These are phyloP conservation scores for Chlorella sp. DNA, from an alignment of 139 green algal genomes.

Conservation along the genomic window DNA sequence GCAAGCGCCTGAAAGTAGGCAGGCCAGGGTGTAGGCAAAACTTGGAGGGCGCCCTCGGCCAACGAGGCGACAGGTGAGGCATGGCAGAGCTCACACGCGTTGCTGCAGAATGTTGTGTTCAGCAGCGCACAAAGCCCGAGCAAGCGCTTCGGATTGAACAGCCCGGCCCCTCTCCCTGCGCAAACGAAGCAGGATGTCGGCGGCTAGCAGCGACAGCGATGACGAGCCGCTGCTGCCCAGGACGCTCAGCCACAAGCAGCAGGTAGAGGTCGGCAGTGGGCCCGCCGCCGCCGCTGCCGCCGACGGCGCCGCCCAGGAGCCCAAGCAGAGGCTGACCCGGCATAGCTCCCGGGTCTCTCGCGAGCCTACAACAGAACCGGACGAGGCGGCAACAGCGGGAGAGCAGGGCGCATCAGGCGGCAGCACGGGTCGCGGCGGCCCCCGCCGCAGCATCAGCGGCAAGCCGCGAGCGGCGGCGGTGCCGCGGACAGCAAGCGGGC, in stretches of 20 bases:
- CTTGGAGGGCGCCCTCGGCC: too few species aligned
- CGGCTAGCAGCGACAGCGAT: not conserved
- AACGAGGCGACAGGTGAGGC: not conserved
- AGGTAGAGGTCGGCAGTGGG: not conserved
- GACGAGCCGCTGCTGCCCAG: not conserved
- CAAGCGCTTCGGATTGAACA: not conserved
- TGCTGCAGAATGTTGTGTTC: not conserved
- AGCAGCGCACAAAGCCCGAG: not conserved
- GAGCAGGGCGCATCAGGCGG: not conserved
- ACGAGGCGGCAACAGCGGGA: not conserved
- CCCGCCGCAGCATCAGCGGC: not conserved
- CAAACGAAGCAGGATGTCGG: not conserved
- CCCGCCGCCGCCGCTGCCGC: not conserved
- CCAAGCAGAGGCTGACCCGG: not conserved
- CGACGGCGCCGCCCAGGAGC: not conserved
- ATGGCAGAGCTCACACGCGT: not conserved
- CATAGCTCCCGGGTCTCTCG: not conserved
- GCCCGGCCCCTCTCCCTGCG: not conserved
- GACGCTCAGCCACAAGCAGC: not conserved
- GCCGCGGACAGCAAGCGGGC: not conserved
- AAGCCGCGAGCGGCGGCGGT: not conserved
- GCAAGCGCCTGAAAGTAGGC: too few species aligned
- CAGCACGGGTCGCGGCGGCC: not conserved
- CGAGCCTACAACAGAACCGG: not conserved
- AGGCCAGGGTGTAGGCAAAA: not conserved